These are phyloP conservation scores for Microcyclosporella mali DNA, from an alignment of 2,329 filamentous ascomycete species.

Conservation along the genomic window DNA sequence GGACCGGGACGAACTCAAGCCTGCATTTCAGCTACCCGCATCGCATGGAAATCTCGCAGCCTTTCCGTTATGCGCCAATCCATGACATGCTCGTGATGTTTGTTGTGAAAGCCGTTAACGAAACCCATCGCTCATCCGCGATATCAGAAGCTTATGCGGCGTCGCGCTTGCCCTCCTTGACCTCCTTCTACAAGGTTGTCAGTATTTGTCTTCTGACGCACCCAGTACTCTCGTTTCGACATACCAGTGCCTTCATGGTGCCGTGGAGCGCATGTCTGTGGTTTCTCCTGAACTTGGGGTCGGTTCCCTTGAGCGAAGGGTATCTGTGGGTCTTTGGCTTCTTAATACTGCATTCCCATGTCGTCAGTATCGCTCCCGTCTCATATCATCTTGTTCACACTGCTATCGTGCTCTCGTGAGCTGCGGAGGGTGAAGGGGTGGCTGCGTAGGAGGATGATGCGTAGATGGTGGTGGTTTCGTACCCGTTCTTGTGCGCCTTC, in stretches of 20 bases:
- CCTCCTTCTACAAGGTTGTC: slow-evolving; percentile 69
- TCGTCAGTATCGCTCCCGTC: slow-evolving; percentile 1
- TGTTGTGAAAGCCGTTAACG: slow-evolving; percentile 11
- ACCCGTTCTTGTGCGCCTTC: slow-evolving; percentile 99
- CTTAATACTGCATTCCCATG: slow-evolving; percentile 71
- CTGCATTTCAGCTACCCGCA: slow-evolving; percentile 22
- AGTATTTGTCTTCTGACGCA: slow-evolving; percentile 10
- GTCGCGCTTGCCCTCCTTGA: slow-evolving; percentile 92
- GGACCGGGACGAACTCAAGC: slow-evolving; percentile 12
- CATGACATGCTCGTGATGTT: slow-evolving; percentile 6
- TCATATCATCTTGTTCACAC: slow-evolving; percentile 1
- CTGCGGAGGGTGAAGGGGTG: too few species aligned
- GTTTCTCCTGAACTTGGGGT: slow-evolving; percentile 99
- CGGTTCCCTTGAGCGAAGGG: slow-evolving; percentile 95
- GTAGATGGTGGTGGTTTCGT: slow-evolving; percentile 39
- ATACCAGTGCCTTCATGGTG: slow-evolving; percentile 94
- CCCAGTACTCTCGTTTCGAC: slow-evolving; percentile 27
- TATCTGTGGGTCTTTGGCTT: slow-evolving; percentile 99
- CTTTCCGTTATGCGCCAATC: slow-evolving; percentile 8
- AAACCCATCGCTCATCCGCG: slow-evolving; percentile 2
- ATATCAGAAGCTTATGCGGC: slow-evolving; percentile 55
- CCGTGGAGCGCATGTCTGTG: slow-evolving; percentile 99
- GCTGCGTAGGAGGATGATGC: slow-evolving; percentile 1
- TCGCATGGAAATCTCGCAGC: background rate
- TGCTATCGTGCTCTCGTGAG: slow-evolving; percentile 2